Evolutionary conservation across 345 rosid genomes (phyloP), one percentile per base, ranked within the genome.

Genomic region (Linum lewisii): DNA sequence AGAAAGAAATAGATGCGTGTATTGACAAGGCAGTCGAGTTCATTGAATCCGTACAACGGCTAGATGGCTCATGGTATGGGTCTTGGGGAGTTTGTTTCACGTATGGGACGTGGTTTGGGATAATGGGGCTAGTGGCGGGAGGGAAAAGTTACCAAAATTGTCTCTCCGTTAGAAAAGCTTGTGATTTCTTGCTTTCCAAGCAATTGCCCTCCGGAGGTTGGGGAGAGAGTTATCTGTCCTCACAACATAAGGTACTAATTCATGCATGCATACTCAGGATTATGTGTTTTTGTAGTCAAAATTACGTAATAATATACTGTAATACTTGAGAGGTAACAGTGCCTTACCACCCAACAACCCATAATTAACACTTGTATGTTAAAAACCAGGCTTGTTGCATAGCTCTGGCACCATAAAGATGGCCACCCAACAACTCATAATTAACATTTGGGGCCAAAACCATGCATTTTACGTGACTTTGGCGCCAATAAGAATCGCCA

Each of bases 71-170:
- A 6, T 85, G 96, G 95, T 84, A 29, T 23, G 96, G 93, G 0
- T 81, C 86, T 0, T 88, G 96, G 93, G 93, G 93, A 57, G 80
- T 82, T 18, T 88, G 96, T 73, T 85, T 78, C 79, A 79, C 82
- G 0, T 88, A 83, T 20, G 93, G 90, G 32, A 83, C 96, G 25
- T 88, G 93, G 93, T 85, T 83, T 45, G 96, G 90, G 13, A 62
- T 85, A n/a, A 76, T 72, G 29, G 86, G 92, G 1, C 32, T 88
- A 6, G 77, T 83, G 50, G 79, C 70, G 7, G 69, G 44, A 2
- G 92, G 85, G 0, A 68, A 53, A 63, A 80, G 64, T 1, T 81
- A 78, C 16, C 50, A 71, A 9, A 77, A 63, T 1, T 67, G 76
- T 69, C 0, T 9, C 10, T 50, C 67, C 58, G 71, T 88, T 16